Evolutionary conservation across 2,329 filamentous ascomycete species (phyloP).

Genomic region (Fusarium pseudoanthophilum): DNA sequence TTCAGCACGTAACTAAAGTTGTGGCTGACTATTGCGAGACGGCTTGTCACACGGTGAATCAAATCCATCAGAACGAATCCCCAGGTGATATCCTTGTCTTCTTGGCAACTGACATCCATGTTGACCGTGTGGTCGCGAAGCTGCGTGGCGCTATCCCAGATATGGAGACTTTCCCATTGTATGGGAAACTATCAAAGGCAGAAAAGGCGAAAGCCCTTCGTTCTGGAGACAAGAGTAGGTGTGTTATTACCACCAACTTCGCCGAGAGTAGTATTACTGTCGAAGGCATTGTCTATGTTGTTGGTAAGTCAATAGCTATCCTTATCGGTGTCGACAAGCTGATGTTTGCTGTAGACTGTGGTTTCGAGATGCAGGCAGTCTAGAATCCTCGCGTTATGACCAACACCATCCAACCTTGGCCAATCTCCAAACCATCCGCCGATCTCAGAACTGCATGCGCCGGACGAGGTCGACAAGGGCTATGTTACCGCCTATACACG

Average conservation of each 20-base stretch:
- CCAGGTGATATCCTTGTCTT: background rate
- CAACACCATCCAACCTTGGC: background rate
- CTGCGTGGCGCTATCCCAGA: background rate
- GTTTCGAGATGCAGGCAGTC: background rate
- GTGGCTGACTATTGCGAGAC: fast-evolving
- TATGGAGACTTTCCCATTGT: background rate
- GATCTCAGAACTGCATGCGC: background rate
- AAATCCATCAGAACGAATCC: fast-evolving
- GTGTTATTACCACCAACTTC: background rate
- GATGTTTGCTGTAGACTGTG: background rate
- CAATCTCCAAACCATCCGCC: background rate
- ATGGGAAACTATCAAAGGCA: background rate
- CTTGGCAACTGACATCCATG: background rate
- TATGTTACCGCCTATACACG: background rate
- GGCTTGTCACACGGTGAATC: fast-evolving
- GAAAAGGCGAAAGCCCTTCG: background rate
- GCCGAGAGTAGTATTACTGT: background rate
- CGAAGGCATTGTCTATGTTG: background rate
- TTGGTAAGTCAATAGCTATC: background rate
- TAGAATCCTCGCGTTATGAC: background rate
- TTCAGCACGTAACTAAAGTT: background rate
- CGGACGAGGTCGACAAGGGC: background rate
- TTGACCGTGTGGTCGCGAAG: background rate
- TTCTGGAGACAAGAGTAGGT: background rate
- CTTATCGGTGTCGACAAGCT: background rate